Evolutionary conservation across 2,329 filamentous ascomycete genomes (phyloP).

Genomic region (Verticillium dahliae): DNA sequence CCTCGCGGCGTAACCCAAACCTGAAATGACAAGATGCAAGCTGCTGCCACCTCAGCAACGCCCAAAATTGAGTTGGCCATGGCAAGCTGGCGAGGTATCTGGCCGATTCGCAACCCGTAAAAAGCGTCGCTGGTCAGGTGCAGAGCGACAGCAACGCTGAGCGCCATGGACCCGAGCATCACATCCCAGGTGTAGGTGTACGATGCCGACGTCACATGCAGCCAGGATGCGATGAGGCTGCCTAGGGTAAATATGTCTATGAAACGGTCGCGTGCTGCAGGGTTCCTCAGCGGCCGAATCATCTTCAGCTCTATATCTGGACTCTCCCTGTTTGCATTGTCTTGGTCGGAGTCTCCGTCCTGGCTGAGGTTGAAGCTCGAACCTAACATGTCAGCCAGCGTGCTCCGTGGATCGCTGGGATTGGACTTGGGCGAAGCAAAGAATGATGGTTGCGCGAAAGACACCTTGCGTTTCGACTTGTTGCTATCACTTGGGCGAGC

Average conservation of each 20-base stretch:
- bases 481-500: background rate
- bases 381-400: slow-evolving; percentile 36
- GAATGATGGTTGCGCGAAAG: slow-evolving; percentile 55
- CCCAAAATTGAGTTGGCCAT: slow-evolving; percentile 7
- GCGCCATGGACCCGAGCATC: slow-evolving; percentile 11
- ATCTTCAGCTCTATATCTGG: background rate
- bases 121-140: slow-evolving; percentile 10
- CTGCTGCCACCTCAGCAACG: slow-evolving; percentile 8
- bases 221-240: slow-evolving; percentile 7
- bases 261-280: slow-evolving; percentile 6
- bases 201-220: slow-evolving; percentile 7
- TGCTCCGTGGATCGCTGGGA: slow-evolving; percentile 32
- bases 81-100: slow-evolving; percentile 5
- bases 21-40: slow-evolving; percentile 9
- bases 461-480: slow-evolving; percentile 17
- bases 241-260: slow-evolving; percentile 10
- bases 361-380: slow-evolving; percentile 34
- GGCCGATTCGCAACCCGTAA: slow-evolving; percentile 5
- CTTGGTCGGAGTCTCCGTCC: slow-evolving; percentile 11
- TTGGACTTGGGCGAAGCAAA: slow-evolving; percentile 39
- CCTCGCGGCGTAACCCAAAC: slow-evolving; percentile 4
- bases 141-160: slow-evolving; percentile 7
- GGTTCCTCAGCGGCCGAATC: background rate
- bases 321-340: background rate
- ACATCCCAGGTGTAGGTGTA: slow-evolving; percentile 10